Evolutionary conservation across 2,329 filamentous ascomycete species (phyloP).

Genomic region (Pseudocercospora fijiensis): DNA sequence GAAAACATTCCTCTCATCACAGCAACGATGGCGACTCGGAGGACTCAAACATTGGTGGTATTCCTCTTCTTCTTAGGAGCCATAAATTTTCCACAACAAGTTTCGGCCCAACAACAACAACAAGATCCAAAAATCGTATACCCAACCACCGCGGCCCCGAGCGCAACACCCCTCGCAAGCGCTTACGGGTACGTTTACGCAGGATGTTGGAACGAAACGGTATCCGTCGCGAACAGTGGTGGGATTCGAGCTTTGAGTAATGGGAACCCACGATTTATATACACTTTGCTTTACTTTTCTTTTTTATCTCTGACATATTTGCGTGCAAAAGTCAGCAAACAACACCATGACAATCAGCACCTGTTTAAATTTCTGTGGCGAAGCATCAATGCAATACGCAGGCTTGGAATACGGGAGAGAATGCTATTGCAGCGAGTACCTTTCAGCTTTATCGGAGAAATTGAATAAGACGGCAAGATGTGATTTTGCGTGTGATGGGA

Average conservation of each 20-base stretch:
- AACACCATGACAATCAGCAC: constrained; percentile 52
- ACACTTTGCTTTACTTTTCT: too few species aligned
- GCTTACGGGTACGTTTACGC: constrained; percentile 48
- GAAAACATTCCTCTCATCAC: not conserved
- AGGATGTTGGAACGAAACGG: constrained; percentile 62
- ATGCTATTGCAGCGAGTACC: constrained; percentile 58
- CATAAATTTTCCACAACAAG: too few species aligned
- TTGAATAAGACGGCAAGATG: constrained; percentile 51
- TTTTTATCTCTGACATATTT: too few species aligned
- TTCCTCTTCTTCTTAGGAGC: too few species aligned
- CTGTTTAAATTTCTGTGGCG: constrained; percentile 55
- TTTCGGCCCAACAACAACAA: too few species aligned
- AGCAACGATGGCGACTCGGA: not conserved
- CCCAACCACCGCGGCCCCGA: constrained; percentile 32
- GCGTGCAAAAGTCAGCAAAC: constrained; percentile 38
- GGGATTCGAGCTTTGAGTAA: constrained; percentile 49
- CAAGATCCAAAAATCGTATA: constrained; percentile 30
- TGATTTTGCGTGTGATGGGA: constrained; percentile 55
- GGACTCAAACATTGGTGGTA: too few species aligned
- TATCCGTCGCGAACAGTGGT: constrained; percentile 39
- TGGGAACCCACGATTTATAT: too few species aligned
- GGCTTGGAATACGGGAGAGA: constrained; percentile 59
- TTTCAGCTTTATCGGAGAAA: constrained; percentile 51
- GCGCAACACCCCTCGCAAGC: constrained; percentile 26
- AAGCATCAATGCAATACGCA: constrained; percentile 46